phyloP scores from a whole-genome alignment of 345 rosid species.

The Microthlaspi erraticum region DNA sequence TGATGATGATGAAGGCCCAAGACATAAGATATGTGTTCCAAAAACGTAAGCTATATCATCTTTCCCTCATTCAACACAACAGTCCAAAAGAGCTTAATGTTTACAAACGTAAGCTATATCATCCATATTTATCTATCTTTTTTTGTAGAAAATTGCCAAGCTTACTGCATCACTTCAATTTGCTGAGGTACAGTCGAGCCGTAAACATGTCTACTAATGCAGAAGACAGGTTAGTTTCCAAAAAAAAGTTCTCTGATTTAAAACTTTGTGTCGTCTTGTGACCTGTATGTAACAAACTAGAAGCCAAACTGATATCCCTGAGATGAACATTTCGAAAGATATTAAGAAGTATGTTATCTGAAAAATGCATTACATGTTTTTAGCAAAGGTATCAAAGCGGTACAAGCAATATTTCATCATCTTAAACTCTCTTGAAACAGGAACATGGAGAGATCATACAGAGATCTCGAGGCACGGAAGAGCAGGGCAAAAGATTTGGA shows the following conservation, averaged over 20 bases:
- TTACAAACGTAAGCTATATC: too few relatives aligned
- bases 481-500: conserved; percentile 68
- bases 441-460: conserved; percentile 65
- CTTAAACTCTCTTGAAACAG: conserved; percentile 46
- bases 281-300: conserved; percentile 29
- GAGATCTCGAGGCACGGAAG: conserved; percentile 77
- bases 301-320: conserved; percentile 36
- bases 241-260: conserved; percentile 3
- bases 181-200: conserved; percentile 52
- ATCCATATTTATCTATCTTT: not conserved
- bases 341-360: conserved; percentile 59
- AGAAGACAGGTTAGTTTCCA: conserved; percentile 69
- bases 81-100: conserved; percentile 4
- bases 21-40: conserved; percentile 86
- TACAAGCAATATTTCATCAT: not conserved
- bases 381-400: too few relatives aligned
- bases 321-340: conserved; percentile 52
- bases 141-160: conserved; percentile 82
- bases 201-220: conserved; percentile 72
- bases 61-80: not conserved
- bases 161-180: conserved; percentile 72
- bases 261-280: conserved; percentile 18
- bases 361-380: not conserved
- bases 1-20: conserved; percentile 92
- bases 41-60: conserved; percentile 48